Evolutionary conservation across 805 yeast species (phyloP).

Genomic region (Ogataea paraovalis): DNA sequence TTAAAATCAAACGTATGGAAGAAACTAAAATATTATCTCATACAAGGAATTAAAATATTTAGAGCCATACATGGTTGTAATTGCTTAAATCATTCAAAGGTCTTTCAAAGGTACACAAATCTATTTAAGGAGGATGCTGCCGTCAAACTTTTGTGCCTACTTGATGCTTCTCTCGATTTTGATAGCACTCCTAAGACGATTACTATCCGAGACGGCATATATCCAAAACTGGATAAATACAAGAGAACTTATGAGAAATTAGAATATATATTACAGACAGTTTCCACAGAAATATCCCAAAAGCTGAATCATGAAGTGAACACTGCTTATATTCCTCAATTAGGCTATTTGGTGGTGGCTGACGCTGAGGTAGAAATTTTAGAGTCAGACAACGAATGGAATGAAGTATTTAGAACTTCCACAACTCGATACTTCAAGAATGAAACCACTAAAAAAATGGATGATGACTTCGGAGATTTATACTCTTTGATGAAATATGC

Average conservation of each 20-base stretch:
- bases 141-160: constrained; percentile 10
- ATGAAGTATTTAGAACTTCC: constrained; percentile 34
- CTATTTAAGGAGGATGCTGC: constrained; percentile 10
- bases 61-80: constrained; percentile 5
- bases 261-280: constrained; percentile 29
- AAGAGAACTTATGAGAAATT: constrained; percentile 26
- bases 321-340: constrained; percentile 42
- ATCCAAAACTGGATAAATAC: constrained; percentile 26
- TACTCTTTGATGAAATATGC: constrained; percentile 36
- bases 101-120: constrained; percentile 16
- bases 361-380: constrained; percentile 10
- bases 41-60: constrained; percentile 15
- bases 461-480: constrained; percentile 39
- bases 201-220: constrained; percentile 29
- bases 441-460: constrained; percentile 28
- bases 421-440: constrained; percentile 36
- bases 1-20: constrained; percentile 29
- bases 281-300: constrained; percentile 16
- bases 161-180: constrained; percentile 34
- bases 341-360: constrained; percentile 37
- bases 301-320: constrained; percentile 4
- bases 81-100: constrained; percentile 1
- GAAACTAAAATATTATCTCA: constrained; percentile 23
- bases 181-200: constrained; percentile 28
- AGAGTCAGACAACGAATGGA: constrained; percentile 25